Evolutionary conservation across 73 alveolate species (phyloP), one percentile per base, ranked within the genome.

Genomic region (Effrenium voratum): DNA sequence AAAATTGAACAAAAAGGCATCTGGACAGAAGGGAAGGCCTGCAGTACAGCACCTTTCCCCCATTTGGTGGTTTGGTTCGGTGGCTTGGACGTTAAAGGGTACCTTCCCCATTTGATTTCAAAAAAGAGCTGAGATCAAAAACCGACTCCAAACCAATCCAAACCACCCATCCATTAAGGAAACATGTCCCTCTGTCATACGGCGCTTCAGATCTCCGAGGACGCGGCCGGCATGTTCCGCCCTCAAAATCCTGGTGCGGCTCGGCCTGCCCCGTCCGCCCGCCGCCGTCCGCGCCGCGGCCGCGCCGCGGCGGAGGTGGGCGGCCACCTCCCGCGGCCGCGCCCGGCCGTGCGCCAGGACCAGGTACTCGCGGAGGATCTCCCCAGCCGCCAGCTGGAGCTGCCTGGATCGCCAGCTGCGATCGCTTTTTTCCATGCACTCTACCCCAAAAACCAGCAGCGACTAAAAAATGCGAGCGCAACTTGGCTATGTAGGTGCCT

Each of bases 381-480:
- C 38, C 46, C 95, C 95, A 10, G 70, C 85, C 2, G 95, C 60
- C 85, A 87, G 70, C 95, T 87, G 95, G 72, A 87, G 49, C 95
- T 87, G 34, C 10, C 47, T 70, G 34, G n/a, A n/a, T n/a, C n/a
- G n/a, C n/a, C n/a, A n/a, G n/a, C n/a, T n/a, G n/a, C n/a, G n/a
- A n/a, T n/a, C n/a, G n/a, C n/a, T n/a, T n/a, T n/a, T n/a, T n/a
- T n/a, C n/a, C n/a, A n/a, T n/a, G n/a, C n/a, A n/a, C n/a, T n/a
- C n/a, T n/a, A n/a, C n/a, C n/a, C n/a, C n/a, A n/a, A n/a, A n/a
- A n/a, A n/a, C n/a, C n/a, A n/a, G n/a, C n/a, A n/a, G n/a, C n/a
- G n/a, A n/a, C n/a, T n/a, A n/a, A n/a, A n/a, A n/a, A n/a, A n/a
- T n/a, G n/a, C n/a, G n/a, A n/a, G n/a, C n/a, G n/a, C n/a, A n/a